Evolutionary conservation across 768 basidiomycete genomes (phyloP), one percentile per base, ranked within the genome.

Genomic region (Gloeopeniophorella convolvens): DNA sequence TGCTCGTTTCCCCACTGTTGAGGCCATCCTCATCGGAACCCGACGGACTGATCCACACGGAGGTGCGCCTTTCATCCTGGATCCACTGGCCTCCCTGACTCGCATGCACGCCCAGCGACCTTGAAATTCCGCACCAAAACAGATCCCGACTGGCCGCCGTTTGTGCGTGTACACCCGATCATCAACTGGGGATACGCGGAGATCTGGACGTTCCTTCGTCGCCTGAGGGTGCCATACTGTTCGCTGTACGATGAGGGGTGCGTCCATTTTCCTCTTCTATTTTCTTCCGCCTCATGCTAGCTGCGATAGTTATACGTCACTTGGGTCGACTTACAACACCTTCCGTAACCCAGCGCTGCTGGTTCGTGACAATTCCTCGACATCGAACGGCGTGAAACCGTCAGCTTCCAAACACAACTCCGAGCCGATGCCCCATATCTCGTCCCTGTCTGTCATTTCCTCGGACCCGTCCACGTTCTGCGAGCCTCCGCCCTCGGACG

Each of bases 301-400:
- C 20, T 45, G 15, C 5, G 11, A 7, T 56, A 95, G 93, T n/a
- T 99, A 95, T 67, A 99, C 96, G 2, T 97, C 95, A 4, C 79
- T 99, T 16, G 95, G 96, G 15, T 96, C 94, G 10, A 92, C 87
- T 7, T 89, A 80, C 68, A 96, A 98, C 68, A 98, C 96, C 0
- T 85, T 84, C 63, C 92, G 83, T 0, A 98, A 98, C 61, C 94
- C 95, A 2, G 83, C 89, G 1, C 78, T 97, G 3, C 70, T 64
- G 37, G 48, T 70, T 24, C 45, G 48, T 28, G 46, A 58, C n/a
- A 34, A 43, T 2, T 60, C 60, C 55, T 24, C 31, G 58, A 51
- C 56, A 60, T 28, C 15, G 43, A 60, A 45, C 42, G 55, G 16
- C 48, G 62, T 34, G 56, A 59, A 3, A 35, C 64, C 23, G 49